Evolutionary conservation across 176 grass and related monocot genomes (phyloP).

Genomic region (Zizania latifolia): DNA sequence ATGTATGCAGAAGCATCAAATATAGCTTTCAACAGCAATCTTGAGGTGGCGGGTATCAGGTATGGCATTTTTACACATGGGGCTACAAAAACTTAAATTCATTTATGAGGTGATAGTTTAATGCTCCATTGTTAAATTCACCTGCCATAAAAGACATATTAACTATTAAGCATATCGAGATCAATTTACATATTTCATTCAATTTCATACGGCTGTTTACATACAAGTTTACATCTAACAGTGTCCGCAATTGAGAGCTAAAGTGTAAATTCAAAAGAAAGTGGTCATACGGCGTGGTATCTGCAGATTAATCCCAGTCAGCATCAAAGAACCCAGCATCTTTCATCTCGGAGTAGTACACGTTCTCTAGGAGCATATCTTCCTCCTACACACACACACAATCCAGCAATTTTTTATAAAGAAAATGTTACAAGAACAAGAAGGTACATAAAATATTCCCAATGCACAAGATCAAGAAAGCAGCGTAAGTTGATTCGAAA

Average conservation of each 20-base stretch:
- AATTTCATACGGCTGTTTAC: slow-evolving; percentile 28
- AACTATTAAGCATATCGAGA: neutral
- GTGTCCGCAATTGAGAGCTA: neutral
- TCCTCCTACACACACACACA: slow-evolving; percentile 63
- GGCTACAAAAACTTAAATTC: neutral
- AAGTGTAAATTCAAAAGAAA: slow-evolving; percentile 27
- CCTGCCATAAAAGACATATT: neutral
- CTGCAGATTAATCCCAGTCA: slow-evolving; percentile 73
- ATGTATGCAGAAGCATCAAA: neutral
- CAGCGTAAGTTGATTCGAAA: neutral
- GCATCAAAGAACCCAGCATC: slow-evolving; percentile 98
- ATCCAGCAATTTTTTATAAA: neutral
- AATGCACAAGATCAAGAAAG: neutral
- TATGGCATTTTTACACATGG: neutral
- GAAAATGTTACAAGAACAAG: slow-evolving; percentile 18
- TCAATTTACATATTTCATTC: slow-evolving; percentile 50
- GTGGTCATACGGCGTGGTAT: slow-evolving; percentile 4
- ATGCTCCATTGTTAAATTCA: neutral
- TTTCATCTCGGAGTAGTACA: slow-evolving; percentile 99
- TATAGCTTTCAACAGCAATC: neutral
- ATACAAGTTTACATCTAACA: slow-evolving; percentile 34
- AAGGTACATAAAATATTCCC: neutral
- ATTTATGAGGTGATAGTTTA: neutral
- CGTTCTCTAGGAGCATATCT: slow-evolving; percentile 88
- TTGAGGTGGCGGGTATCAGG: neutral